Evolutionary conservation across 2,329 filamentous ascomycete species (phyloP), one percentile per base, ranked within the genome.

Genomic region (Fusarium heterosporum): DNA sequence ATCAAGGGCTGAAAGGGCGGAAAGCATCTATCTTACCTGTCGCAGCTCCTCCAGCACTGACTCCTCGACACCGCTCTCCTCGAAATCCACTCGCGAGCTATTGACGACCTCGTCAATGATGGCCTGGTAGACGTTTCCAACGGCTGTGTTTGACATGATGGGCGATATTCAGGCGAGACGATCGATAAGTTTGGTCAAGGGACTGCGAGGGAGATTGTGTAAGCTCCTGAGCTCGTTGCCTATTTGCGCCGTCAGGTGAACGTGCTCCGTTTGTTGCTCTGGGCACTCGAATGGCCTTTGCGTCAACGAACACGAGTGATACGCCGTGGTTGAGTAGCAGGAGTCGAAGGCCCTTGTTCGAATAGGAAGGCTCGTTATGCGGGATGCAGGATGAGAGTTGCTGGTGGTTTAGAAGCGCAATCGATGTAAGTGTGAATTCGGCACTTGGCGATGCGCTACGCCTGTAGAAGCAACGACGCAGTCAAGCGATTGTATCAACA

Each of bases 51-150:
- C 89, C 74, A 99, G 83, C 50, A 95, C 95, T 72, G 87, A 84
- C 78, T 95, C 91, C 73, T 97, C 93, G 69, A 98, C 91, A 73
- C 96, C 96, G 72, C 91, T 93, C 81, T 99, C 96, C 79, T 99
- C 96, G 78, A 99, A 98, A 80, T 98, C 96, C 75, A 95, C 92
- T 75, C 92, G 88, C 75, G 95, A 97, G 71, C 92, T 91, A 73
- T 95, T 90, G 79, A 98, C 93, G 77, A 99, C 93, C 81, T 96
- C 93, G 66, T 90, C 84, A 76, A 92, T 92, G 78, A 92, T 89
- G 74, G 85, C 82, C 79, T 89, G 84, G 80, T 97, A 99, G 75
- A 98, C 90, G 70, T 83, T 81, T 74, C 96, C 96, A 83, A 89
- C 86, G 16, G 81, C 79, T 45, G 78, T 74, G 77, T 89, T 88